A percentile compares a stretch with the other conserved stretches of the same genome.
Conservation (phyloP, 495 filamentous ascomycete species). For the Penicillium parvum region DNA sequence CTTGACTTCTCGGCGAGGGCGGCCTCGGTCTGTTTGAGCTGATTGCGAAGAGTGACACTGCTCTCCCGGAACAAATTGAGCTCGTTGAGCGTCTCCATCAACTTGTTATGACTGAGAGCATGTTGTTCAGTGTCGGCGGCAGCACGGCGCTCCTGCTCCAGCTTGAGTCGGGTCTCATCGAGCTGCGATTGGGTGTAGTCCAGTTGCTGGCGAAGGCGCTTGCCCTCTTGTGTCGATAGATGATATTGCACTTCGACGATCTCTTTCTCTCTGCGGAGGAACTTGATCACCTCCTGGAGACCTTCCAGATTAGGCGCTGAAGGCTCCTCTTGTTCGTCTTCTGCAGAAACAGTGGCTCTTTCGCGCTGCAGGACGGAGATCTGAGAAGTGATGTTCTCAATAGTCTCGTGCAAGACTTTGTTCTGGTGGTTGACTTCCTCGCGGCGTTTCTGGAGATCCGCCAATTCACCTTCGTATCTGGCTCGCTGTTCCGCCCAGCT, state of each 20-base stretch:
- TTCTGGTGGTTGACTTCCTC: constrained; percentile 84
- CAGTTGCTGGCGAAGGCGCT: constrained; percentile 82
- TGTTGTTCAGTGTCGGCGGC: constrained; percentile 66
- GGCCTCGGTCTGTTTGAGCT: constrained; percentile 71
- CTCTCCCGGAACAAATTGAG: constrained; percentile 93
- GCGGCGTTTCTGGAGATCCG: constrained; percentile 68
- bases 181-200: constrained; percentile 81
- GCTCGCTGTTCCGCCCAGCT: constrained; percentile 81
- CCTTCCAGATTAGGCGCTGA: constrained; percentile 56
- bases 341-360: constrained; percentile 49
- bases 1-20: constrained; percentile 68
- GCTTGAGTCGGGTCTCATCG: constrained; percentile 77
- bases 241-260: constrained; percentile 95
- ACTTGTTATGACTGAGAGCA: constrained; percentile 72
- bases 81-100: constrained; percentile 91
- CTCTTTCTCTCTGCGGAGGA: constrained; percentile 92
- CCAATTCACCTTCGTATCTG: constrained; percentile 76
- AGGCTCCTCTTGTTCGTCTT: constrained; percentile 33
- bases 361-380: constrained; percentile 72
- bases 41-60: constrained; percentile 78
- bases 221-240: constrained; percentile 76
- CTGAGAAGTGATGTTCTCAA: constrained; percentile 76
- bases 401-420: constrained; percentile 78
- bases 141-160: constrained; percentile 80
- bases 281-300: constrained; percentile 83